Evolutionary conservation across 2,329 filamentous ascomycete genomes (phyloP).

Genomic region (Peltaster fructicola): DNA sequence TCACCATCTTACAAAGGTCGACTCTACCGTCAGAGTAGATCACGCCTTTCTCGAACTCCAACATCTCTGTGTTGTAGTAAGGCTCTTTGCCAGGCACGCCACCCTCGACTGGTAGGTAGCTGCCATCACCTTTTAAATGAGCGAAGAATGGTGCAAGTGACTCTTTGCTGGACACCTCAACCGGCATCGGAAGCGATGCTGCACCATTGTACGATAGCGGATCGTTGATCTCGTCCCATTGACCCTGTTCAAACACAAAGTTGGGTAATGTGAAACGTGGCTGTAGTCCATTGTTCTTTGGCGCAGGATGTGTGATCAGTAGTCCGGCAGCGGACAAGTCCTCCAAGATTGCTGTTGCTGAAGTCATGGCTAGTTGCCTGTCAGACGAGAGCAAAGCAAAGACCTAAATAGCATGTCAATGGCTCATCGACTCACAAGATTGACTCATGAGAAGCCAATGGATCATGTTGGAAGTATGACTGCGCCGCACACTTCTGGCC

Average conservation of each 20-base stretch:
- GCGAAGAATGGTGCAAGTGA: slow-evolving; percentile 21
- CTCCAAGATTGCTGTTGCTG: too few relatives aligned
- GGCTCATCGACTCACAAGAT: too few relatives aligned
- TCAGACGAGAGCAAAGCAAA: too few relatives aligned
- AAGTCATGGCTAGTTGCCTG: too few relatives aligned
- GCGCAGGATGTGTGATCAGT: too few relatives aligned
- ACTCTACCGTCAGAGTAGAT: slow-evolving; percentile 36
- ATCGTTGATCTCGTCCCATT: slow-evolving; percentile 18
- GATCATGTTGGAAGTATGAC: too few relatives aligned
- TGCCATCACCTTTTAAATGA: slow-evolving; percentile 16
- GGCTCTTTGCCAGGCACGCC: slow-evolving; percentile 17
- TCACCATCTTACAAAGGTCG: slow-evolving; percentile 39
- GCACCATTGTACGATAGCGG: slow-evolving; percentile 17
- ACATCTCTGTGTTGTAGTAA: slow-evolving; percentile 17
- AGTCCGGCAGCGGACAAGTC: too few relatives aligned
- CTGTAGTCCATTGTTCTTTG: too few relatives aligned
- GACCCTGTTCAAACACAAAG: slow-evolving; percentile 18
- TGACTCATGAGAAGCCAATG: too few relatives aligned
- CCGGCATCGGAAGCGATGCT: slow-evolving; percentile 21
- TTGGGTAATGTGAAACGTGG: too few relatives aligned
- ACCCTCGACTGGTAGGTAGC: slow-evolving; percentile 9
- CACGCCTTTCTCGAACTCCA: slow-evolving; percentile 24
- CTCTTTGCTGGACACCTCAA: slow-evolving; percentile 17
- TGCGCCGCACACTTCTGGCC: too few relatives aligned
- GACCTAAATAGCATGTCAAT: too few relatives aligned